These are phyloP conservation scores for Hypoxylon sp. DNA, from an alignment of 2,329 filamentous ascomycete species.

Conservation along the genomic window DNA sequence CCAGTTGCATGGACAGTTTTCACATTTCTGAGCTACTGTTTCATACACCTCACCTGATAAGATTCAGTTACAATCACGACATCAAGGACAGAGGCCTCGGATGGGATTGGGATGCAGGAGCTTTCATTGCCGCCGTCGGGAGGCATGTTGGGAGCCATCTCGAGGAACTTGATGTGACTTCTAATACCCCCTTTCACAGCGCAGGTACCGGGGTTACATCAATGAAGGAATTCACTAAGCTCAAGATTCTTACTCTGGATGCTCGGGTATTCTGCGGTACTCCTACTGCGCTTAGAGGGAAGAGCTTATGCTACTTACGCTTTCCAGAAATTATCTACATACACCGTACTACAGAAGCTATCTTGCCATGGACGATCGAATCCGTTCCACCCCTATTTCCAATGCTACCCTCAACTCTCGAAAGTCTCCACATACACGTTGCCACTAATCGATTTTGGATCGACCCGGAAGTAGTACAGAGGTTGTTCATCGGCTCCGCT, in stretches of 20 bases:
- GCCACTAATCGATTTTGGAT: no score
- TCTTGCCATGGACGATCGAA: background rate
- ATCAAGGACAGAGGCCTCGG: constrained; percentile 10
- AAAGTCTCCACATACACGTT: constrained; percentile 12
- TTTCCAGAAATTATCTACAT: no score
- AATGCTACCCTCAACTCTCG: constrained; percentile 24
- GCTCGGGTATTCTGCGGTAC: constrained; percentile 25
- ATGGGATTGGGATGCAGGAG: constrained; percentile 33
- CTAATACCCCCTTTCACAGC: no score
- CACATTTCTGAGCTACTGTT: constrained; percentile 29
- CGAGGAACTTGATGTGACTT: constrained; percentile 32
- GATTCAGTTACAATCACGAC: constrained; percentile 29
- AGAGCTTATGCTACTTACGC: background rate
- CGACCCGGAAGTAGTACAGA: background rate
- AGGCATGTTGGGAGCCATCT: constrained; percentile 32
- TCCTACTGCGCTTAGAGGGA: constrained; percentile 26
- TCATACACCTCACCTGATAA: constrained; percentile 27
- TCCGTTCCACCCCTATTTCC: constrained; percentile 14
- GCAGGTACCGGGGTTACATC: constrained; percentile 14
- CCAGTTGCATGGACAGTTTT: constrained; percentile 23
- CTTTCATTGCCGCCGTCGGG: constrained; percentile 35
- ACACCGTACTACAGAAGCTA: no score
- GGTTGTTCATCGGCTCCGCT: constrained; percentile 4
- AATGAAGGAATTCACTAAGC: constrained; percentile 11
- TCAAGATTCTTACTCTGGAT: constrained; percentile 3